A percentile compares a stretch with the other conserved stretches of the same genome.
These are phyloP conservation scores for Fusarium sterilihyphosum DNA, from an alignment of 2,329 filamentous ascomycete species.

Conservation along the genomic window DNA sequence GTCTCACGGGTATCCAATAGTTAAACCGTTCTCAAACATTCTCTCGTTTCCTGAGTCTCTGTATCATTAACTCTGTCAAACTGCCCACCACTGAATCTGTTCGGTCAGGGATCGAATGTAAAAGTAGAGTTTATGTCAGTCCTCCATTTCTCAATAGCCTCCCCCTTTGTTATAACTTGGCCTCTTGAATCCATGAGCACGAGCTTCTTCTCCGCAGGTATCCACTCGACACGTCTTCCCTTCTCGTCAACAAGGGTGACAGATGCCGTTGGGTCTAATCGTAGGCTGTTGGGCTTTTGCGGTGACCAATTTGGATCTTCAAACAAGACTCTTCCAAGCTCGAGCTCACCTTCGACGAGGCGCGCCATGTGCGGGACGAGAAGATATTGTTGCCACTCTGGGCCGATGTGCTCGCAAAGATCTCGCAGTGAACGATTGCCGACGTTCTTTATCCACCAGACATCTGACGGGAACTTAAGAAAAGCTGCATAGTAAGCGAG, in stretches of 20 bases:
- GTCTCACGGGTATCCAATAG: conserved; percentile 13
- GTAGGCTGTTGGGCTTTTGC: conserved; percentile 12
- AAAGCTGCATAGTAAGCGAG: conserved; percentile 64
- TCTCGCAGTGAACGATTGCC: conserved; percentile 57
- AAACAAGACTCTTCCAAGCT: conserved; percentile 55
- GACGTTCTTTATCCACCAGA: conserved; percentile 64
- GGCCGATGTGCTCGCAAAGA: conserved; percentile 53
- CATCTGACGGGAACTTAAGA: conserved; percentile 52
- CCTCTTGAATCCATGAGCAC: conserved; percentile 32
- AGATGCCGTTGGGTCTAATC: conserved; percentile 25
- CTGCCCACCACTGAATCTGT: background rate
- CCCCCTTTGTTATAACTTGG: background rate
- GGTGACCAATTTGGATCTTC: conserved; percentile 56
- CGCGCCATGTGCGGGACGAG: conserved; percentile 54
- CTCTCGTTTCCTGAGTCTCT: background rate
- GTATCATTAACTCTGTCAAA: background rate
- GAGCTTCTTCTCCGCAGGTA: conserved; percentile 29
- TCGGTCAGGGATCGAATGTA: background rate
- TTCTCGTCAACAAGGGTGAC: conserved; percentile 36
- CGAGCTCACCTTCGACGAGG: conserved; percentile 45
- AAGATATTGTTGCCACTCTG: conserved; percentile 54
- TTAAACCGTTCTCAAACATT: background rate
- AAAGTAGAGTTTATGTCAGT: background rate
- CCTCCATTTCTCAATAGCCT: conserved; percentile 15
- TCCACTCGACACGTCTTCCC: conserved; percentile 39